Conservation (phyloP, 768 basidiomycete genomes). For the Kwoniella newhampshirensis region DNA sequence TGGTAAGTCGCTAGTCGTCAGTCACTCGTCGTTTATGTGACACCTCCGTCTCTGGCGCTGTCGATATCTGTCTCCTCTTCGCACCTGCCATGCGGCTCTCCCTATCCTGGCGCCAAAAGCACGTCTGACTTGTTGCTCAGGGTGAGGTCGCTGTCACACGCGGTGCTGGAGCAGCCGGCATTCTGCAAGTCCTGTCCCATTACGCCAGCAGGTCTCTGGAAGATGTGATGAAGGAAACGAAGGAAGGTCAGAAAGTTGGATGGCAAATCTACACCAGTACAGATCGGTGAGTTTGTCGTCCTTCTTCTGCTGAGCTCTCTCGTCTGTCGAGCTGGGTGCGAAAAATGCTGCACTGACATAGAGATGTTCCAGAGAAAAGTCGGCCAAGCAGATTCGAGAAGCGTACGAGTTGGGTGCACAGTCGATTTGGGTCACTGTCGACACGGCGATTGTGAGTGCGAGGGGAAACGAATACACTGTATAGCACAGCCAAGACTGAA, state of each 20-base stretch:
- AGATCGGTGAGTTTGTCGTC: slow-evolving; percentile 28
- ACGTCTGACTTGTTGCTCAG: no score
- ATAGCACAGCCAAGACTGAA: no score
- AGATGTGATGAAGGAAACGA: slow-evolving; percentile 36
- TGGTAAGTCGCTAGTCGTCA: slow-evolving; percentile 27
- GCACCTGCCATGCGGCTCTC: no score
- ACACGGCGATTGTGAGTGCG: slow-evolving; percentile 38
- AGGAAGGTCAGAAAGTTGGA: slow-evolving; percentile 37
- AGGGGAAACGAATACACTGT: no score
- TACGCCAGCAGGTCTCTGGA: slow-evolving; percentile 44
- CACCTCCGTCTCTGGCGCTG: no score
- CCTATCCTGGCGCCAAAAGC: no score
- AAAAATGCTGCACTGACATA: no score
- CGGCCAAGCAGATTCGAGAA: neutral
- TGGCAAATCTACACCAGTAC: slow-evolving; percentile 45
- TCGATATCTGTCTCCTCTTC: no score
- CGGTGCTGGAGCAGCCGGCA: slow-evolving; percentile 33
- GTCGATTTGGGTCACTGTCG: slow-evolving; percentile 50
- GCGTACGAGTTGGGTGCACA: slow-evolving; percentile 26
- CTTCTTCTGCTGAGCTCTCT: no score
- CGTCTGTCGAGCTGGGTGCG: no score
- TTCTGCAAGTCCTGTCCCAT: slow-evolving; percentile 43
- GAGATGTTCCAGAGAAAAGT: slow-evolving; percentile 2
- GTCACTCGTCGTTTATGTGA: neutral
- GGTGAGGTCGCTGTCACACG: slow-evolving; percentile 43